Evolutionary conservation across 495 filamentous ascomycete genomes (phyloP).

Genomic region (Amniculicola lignicola): DNA sequence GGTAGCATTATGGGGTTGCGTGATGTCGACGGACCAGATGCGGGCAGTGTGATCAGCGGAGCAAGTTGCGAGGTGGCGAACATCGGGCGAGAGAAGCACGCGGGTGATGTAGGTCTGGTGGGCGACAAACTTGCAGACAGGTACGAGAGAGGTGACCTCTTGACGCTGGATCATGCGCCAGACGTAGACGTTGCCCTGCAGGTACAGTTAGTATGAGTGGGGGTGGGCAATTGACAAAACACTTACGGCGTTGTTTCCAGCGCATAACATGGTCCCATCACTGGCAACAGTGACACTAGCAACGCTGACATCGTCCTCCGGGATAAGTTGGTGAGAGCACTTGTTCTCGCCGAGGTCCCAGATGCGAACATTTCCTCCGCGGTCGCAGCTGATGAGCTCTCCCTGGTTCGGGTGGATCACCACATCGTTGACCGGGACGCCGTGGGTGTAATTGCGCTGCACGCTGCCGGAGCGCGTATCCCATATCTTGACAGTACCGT

Average conservation of each 20-base stretch:
- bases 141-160: slow-evolving; percentile 83
- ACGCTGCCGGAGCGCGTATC: slow-evolving; percentile 84
- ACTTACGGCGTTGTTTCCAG: slow-evolving; percentile 84
- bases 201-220: not conserved
- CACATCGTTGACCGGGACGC: slow-evolving; percentile 84
- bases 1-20: slow-evolving; percentile 34
- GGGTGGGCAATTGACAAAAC: not conserved
- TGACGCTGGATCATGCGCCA: slow-evolving; percentile 85
- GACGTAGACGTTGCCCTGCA: slow-evolving; percentile 90
- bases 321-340: slow-evolving; percentile 93
- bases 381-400: slow-evolving; percentile 93
- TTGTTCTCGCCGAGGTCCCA: slow-evolving; percentile 98
- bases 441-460: slow-evolving; percentile 89
- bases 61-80: slow-evolving; percentile 95
- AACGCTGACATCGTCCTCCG: slow-evolving; percentile 90
- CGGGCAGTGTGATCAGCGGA: slow-evolving; percentile 97
- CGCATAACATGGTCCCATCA: slow-evolving; percentile 90
- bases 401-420: slow-evolving; percentile 99
- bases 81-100: slow-evolving; percentile 92
- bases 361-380: slow-evolving; percentile 85
- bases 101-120: slow-evolving; percentile 94
- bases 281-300: slow-evolving; percentile 93
- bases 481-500: slow-evolving; percentile 98
- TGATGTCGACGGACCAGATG: slow-evolving; percentile 82
- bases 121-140: slow-evolving; percentile 86